These are phyloP conservation scores for Populus ilicifolia DNA, from an alignment of 345 rosid species.

Conservation along the genomic window DNA sequence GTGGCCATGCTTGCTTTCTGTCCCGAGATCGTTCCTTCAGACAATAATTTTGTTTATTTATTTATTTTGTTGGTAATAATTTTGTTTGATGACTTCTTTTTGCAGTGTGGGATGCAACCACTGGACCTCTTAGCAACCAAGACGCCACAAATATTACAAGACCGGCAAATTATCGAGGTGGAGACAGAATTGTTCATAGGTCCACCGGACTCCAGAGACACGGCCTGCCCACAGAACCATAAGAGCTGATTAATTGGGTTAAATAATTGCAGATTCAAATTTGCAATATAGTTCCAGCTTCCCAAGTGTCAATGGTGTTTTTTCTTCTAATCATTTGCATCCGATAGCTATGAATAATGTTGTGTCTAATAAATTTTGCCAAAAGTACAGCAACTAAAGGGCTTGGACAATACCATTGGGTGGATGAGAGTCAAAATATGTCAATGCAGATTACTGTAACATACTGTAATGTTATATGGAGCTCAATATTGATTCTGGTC, in stretches of 20 bases:
- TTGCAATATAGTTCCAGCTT: background rate
- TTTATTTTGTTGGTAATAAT: background rate
- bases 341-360: background rate
- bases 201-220: conserved; percentile 37
- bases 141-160: conserved; percentile 13
- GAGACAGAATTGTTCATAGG: conserved; percentile 79
- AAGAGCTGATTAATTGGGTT: background rate
- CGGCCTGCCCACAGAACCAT: conserved; percentile 13
- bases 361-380: background rate
- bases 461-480: no score
- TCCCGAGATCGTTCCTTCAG: background rate
- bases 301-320: no score
- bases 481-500: no score
- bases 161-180: conserved; percentile 45
- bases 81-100: background rate
- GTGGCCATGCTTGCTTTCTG: no score
- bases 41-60: background rate
- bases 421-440: background rate
- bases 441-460: no score
- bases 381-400: background rate
- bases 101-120: conserved; percentile 38
- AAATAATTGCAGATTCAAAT: background rate
- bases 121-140: conserved; percentile 5
- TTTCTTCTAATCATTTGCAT: no score
- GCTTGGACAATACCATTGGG: background rate